Evolutionary conservation across 2,329 filamentous ascomycete genomes (phyloP), one percentile per base, ranked within the genome.

Genomic region (Sporothrix euskadiensis): DNA sequence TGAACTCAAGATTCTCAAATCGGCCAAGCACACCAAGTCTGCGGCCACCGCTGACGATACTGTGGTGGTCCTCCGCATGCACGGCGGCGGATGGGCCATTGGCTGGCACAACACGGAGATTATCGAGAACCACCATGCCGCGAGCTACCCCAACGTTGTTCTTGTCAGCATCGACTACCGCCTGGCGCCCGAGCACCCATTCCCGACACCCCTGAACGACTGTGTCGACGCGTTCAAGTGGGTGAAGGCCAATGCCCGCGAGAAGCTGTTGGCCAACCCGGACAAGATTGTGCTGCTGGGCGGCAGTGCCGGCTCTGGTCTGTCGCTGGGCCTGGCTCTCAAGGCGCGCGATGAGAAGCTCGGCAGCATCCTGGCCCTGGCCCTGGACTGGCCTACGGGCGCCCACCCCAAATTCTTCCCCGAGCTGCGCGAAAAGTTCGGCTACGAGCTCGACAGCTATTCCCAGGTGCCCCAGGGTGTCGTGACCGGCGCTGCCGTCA

Each of bases 151-250:
- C 30, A 78, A 80, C 32, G 80, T 81, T 0, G 80, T 83, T 1
- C 80, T 83, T 4, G 78, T 82, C 35, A 82, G 81, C 59, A 78
- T 83, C 5, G 80, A 80, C 61, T 83, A 83, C 69, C 78, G 82
- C 49, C 76, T 81, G 76, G 85, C 85, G 0, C 86, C 86, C 3
- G 85, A 87, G 75, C 83, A 83, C 73, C 83, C 83, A 0, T 87
- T 85, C 70, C 86, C 86, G 0, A 83, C 82, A 69, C 83, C 84
- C 0, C 73, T 86, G 5, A 83, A 87, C 71, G 86, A 88, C 77
- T 84, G 84, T 69, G 85, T 85, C 71, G 85, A 87, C 75, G 85
- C 84, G 3, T 83, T 83, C 22, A 76, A 80, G 78, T 83, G 81
- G 82, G 81, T 82, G 77, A 81, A 86, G 74, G 82, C 83, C 12